These are phyloP conservation scores for Neofusicoccum kwambonambiense DNA, from an alignment of 2,329 filamentous ascomycete species.

Conservation along the genomic window DNA sequence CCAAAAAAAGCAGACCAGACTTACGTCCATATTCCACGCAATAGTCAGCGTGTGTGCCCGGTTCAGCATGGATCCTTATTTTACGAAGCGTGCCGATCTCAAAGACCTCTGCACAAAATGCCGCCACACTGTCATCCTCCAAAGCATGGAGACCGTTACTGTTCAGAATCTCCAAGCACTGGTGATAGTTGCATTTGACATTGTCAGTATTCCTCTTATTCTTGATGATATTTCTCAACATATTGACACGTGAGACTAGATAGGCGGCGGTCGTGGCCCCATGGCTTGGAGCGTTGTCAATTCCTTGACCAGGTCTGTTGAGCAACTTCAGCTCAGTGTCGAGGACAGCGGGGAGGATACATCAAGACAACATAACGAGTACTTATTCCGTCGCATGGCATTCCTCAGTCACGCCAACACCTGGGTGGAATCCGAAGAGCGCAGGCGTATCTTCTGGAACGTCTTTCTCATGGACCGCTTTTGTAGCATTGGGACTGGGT, in stretches of 20 bases:
- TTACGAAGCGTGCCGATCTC: constrained; percentile 15
- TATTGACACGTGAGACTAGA: constrained; percentile 20
- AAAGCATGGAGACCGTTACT: constrained; percentile 35
- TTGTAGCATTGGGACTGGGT: constrained; percentile 33
- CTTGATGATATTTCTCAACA: neutral
- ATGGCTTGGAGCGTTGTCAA: constrained; percentile 38
- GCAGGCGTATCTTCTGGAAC: constrained; percentile 40
- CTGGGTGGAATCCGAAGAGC: constrained; percentile 37
- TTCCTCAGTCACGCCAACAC: constrained; percentile 33
- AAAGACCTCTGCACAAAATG: neutral
- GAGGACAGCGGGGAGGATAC: constrained; percentile 30
- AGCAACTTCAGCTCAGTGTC: constrained; percentile 33
- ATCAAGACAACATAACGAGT: constrained; percentile 19
- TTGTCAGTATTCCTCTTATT: constrained; percentile 19
- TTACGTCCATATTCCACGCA: constrained; percentile 27
- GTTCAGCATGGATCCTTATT: constrained; percentile 19
- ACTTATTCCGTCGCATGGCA: constrained; percentile 36
- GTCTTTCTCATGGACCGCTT: constrained; percentile 40
- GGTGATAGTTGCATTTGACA: constrained; percentile 37
- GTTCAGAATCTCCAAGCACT: constrained; percentile 38
- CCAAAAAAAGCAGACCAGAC: constrained; percentile 20
- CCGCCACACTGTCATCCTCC: constrained; percentile 28
- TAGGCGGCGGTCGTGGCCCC: constrained; percentile 34
- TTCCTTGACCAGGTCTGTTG: constrained; percentile 36
- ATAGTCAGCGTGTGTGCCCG: constrained; percentile 26